Base-by-base conservation (phyloP, 257 asterid genomes). In the Eustoma russellianum region DNA sequence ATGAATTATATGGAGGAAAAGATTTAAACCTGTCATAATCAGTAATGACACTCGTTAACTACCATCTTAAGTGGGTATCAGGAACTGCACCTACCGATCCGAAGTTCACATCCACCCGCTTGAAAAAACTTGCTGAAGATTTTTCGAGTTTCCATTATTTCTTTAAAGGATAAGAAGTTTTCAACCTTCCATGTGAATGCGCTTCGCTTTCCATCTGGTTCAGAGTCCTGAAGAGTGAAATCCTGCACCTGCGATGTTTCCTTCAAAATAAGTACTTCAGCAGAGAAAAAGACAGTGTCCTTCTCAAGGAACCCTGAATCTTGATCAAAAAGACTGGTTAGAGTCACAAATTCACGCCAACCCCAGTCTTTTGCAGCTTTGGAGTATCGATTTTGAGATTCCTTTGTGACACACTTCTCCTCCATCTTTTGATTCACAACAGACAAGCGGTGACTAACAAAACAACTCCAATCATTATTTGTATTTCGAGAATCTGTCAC, bases 301-400 rank as follows among this genome's bases (percentile, higher is more conserved):
- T 83, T 94, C 60, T 85, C 82, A 44, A 92, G 91, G 74, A 83
- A 92, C 56, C 99, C 97, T 70, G 99, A 88, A 75, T 92, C 97
- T 71, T 92, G 99, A 78, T 92, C 99, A 77, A 92, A 92, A 66
- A 92, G 97, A 66, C 97, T 88, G 48, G 97, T 85, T 46, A 88
- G 94, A n/a, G 99, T 88, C 73, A 92, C 99, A 76, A 92, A 92
- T 77, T 92, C 99, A 50, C 97, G 97, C 99, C 99, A 92, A 57
- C 99, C 99, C 99, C 99, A 92, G 78, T 88, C 99, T 77, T 92
- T 92, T 53, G 95, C 99, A 63, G 97, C 86, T 80, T 92, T 92
- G 18, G 99, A 85, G 67, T 92, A 88, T 50, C 99, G 99, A 66
- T 92, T 92, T 71, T 92, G 99, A 71, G 99, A 92, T 77, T 92